Percentiles rank a stretch among this genome's conserved stretches.
Conservation (phyloP, 2,329 filamentous ascomycete species). For the Knufia fluminis region DNA sequence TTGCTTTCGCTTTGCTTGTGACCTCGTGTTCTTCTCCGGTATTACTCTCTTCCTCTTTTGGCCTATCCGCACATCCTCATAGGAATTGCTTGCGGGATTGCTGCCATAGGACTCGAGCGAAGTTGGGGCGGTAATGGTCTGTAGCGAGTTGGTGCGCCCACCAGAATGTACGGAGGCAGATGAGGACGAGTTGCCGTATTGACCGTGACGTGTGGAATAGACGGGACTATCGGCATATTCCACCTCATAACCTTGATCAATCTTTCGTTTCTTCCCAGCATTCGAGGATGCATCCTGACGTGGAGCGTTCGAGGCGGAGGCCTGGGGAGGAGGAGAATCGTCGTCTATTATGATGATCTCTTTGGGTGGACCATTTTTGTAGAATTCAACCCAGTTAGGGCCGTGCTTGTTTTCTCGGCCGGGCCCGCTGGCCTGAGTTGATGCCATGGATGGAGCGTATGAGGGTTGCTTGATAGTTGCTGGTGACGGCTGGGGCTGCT, state of each 20-base stretch:
- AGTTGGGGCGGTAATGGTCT: slow-evolving; percentile 74
- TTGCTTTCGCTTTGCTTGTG: slow-evolving; percentile 72
- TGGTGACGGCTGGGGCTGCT: slow-evolving; percentile 18
- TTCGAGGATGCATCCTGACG: slow-evolving; percentile 14
- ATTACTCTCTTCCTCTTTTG: slow-evolving; percentile 78
- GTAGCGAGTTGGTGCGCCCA: slow-evolving; percentile 71
- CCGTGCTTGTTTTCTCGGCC: slow-evolving; percentile 42
- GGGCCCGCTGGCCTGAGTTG: slow-evolving; percentile 32
- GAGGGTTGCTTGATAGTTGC: slow-evolving; percentile 28
- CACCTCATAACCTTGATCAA: slow-evolving; percentile 62
- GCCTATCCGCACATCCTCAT: slow-evolving; percentile 60
- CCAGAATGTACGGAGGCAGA: slow-evolving; percentile 64
- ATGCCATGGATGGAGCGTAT: slow-evolving; percentile 29
- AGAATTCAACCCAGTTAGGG: slow-evolving; percentile 72
- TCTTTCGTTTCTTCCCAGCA: slow-evolving; percentile 55
- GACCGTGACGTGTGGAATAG: slow-evolving; percentile 65
- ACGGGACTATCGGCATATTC: slow-evolving; percentile 62
- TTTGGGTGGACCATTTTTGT: slow-evolving; percentile 72
- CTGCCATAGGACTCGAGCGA: slow-evolving; percentile 63
- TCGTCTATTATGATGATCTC: slow-evolving; percentile 76
- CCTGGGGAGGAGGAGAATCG: slow-evolving; percentile 51
- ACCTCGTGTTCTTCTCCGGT: slow-evolving; percentile 69
- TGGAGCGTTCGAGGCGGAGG: slow-evolving; percentile 24
- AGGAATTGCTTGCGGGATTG: slow-evolving; percentile 44
- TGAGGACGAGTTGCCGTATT: slow-evolving; percentile 56